phyloP scores from a whole-genome alignment of 176 grass and related monocot species.

The Melocanna baccifera region DNA sequence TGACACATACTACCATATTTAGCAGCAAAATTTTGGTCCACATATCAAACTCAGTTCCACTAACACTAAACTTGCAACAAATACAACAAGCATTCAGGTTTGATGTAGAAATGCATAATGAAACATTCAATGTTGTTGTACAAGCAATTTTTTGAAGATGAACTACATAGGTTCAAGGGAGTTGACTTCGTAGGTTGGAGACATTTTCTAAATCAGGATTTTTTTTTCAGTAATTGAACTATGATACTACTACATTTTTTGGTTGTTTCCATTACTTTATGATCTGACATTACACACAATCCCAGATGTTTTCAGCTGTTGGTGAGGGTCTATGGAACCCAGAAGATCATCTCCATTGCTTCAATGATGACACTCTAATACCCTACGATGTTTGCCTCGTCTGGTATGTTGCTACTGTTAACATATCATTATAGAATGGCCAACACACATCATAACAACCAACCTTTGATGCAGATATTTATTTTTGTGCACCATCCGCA shows the following conservation, averaged over 20 bases:
- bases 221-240: neutral
- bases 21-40: neutral
- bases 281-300: accelerated
- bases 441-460: too few species aligned
- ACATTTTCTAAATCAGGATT: neutral
- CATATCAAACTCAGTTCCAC: neutral
- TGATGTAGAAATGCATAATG: neutral
- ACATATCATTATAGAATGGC: too few species aligned
- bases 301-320: neutral
- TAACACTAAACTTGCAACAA: neutral
- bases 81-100: neutral
- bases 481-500: neutral
- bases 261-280: neutral
- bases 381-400: neutral
- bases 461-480: neutral
- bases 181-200: neutral
- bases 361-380: neutral
- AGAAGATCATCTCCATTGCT: neutral
- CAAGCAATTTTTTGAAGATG: neutral
- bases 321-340: neutral
- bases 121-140: neutral
- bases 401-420: neutral
- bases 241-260: accelerated
- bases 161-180: neutral
- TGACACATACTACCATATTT: neutral